Conservation (phyloP, 164 flowering plant genomes). For the Macadamia integrifolia region DNA sequence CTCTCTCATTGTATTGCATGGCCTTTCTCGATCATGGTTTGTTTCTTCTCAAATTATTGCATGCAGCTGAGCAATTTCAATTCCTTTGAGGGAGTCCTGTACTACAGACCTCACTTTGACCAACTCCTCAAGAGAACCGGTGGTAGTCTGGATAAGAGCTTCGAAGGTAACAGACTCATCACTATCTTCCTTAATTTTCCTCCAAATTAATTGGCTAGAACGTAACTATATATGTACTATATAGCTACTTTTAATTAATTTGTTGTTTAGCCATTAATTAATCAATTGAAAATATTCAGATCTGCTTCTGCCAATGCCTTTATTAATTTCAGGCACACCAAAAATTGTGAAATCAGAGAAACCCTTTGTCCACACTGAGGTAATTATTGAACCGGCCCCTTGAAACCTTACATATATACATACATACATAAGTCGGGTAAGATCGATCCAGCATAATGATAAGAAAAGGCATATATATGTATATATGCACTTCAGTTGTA, state of each 20-base stretch:
- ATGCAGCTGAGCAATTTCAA: conserved; percentile 66
- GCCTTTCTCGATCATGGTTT: not conserved
- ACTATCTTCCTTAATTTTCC: no score
- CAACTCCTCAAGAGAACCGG: conserved; percentile 69
- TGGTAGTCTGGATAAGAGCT: conserved; percentile 68
- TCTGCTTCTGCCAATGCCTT: not conserved
- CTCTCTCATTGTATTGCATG: no score
- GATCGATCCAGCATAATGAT: no score
- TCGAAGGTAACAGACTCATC: conserved; percentile 44
- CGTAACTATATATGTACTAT: no score
- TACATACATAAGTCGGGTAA: no score
- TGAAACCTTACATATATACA: no score
- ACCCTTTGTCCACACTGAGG: conserved; percentile 40
- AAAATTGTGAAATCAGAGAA: conserved; percentile 55
- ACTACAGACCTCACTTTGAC: conserved; percentile 73
- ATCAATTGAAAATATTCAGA: not conserved
- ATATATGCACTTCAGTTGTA: no score
- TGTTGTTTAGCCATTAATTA: no score
- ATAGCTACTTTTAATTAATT: no score
- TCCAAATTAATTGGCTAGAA: no score
- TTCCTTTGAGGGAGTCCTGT: conserved; percentile 69
- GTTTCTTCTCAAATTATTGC: not conserved
- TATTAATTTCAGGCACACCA: conserved; percentile 42
- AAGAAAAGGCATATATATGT: no score
- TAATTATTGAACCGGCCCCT: conserved; percentile 8